These are phyloP conservation scores for Aureobasidium musti DNA, from an alignment of 2,329 filamentous ascomycete species.

Conservation along the genomic window DNA sequence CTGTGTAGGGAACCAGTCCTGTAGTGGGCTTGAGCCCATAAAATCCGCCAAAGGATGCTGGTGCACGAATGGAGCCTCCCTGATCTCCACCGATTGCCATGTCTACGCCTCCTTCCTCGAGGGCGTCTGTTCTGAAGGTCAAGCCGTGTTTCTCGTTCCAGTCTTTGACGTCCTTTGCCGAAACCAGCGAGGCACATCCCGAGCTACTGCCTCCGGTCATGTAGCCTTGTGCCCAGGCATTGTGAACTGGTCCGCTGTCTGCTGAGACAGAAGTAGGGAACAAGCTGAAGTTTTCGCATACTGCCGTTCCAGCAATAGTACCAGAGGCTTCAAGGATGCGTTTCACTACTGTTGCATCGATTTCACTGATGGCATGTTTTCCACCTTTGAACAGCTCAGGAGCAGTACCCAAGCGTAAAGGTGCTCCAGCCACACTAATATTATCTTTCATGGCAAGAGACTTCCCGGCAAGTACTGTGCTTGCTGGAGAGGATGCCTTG, in stretches of 20 bases:
- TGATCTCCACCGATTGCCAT: constrained; percentile 43
- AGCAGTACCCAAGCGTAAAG: constrained; percentile 49
- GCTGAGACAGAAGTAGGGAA: constrained; percentile 49
- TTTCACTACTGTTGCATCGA: constrained; percentile 51
- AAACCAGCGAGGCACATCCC: constrained; percentile 42
- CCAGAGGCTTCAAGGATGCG: constrained; percentile 49
- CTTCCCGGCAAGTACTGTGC: constrained; percentile 35
- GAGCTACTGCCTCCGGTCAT: constrained; percentile 43
- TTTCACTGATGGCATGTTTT: constrained; percentile 41
- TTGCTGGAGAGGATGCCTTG: constrained; percentile 35
- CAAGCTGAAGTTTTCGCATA: constrained; percentile 53
- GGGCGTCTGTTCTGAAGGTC: constrained; percentile 19
- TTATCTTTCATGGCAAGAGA: constrained; percentile 53
- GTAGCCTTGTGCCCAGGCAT: constrained; percentile 42
- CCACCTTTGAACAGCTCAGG: constrained; percentile 45
- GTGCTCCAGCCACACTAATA: constrained; percentile 50
- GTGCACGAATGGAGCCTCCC: constrained; percentile 36
- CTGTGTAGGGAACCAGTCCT: constrained; percentile 51
- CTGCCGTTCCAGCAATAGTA: constrained; percentile 48
- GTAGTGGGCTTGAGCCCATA: constrained; percentile 47
- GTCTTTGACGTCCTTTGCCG: constrained; percentile 37
- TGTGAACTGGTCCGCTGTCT: constrained; percentile 51
- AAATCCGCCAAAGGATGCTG: constrained; percentile 35
- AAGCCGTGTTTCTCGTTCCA: constrained; percentile 32
- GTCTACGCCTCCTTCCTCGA: constrained; percentile 38